Base-by-base conservation (phyloP, 2,329 filamentous ascomycete species). In the Epichloe bromicola region DNA sequence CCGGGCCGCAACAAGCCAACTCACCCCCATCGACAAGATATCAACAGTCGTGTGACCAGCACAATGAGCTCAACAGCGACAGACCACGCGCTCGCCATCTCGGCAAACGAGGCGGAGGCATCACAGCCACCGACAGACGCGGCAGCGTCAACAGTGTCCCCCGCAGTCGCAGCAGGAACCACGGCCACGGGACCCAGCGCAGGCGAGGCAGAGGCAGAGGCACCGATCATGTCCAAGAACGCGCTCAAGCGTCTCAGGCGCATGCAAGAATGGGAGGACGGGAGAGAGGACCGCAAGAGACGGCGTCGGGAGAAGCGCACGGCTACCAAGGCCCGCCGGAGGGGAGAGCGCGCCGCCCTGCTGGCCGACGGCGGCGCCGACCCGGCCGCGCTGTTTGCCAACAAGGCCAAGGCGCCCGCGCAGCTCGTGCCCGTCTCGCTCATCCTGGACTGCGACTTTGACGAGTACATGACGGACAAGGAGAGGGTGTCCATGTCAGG, bases 371-470 rank as follows among this genome's bases (percentile, higher is more conserved):
- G 70, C 41, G 66, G 70, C 41, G 66, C 69, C 30, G 72, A 74
- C 52, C 72, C 68, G 14, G 55, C 59, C 14, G 58, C 65, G 42
- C 50, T 61, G 15, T 57, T 61, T 36, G 63, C 63, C 51, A 64
- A 63, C 62, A 70, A 65, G 55, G 63, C 62, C 62, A 70, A 64
- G 55, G 63, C 62, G 45, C 60, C 60, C 41, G 61, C 68, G 42
- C 70, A 74, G 46, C 78, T 81, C 51, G 76, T 94, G 0, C 89
- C 90, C 2, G 71, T 97, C 20, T 80, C 87, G 0, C 72, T 98
- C 57, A 74, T 98, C 53, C 72, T 98, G 55, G 93, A 98, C 70
- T 97, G 91, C 68, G 82, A 86, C 57, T 98, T 94, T 64, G 90
- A 98, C 65, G 74, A 86, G 41, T 78, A 90, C 62, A 98, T 98